These are phyloP conservation scores for Yarrowia sp. DNA, from an alignment of 805 yeast genomes.

Conservation along the genomic window DNA sequence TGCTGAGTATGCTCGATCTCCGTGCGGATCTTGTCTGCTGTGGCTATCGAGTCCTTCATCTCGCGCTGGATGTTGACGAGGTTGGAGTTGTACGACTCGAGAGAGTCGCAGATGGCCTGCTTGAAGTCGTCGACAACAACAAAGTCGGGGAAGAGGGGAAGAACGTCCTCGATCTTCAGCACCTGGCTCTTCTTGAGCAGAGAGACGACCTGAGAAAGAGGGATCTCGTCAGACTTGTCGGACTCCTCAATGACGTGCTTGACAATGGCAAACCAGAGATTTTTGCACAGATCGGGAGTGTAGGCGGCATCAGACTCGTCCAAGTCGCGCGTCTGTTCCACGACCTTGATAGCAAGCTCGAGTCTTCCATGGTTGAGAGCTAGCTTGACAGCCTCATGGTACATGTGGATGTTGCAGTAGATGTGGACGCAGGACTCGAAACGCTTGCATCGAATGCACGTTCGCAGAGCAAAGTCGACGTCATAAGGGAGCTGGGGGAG, in stretches of 20 bases:
- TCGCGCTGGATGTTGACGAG: constrained; percentile 58
- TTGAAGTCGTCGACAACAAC: constrained; percentile 78
- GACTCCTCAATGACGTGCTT: constrained; percentile 43
- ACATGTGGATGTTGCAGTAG: constrained; percentile 64
- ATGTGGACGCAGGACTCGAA: constrained; percentile 68
- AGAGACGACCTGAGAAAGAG: constrained; percentile 28
- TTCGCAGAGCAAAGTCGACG: constrained; percentile 67
- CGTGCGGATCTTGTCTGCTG: constrained; percentile 55
- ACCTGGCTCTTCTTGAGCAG: constrained; percentile 37
- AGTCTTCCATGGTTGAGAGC: constrained; percentile 62
- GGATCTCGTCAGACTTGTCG: constrained; percentile 39
- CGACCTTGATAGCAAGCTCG: constrained; percentile 58
- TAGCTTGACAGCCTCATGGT: constrained; percentile 75
- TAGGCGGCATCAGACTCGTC: constrained; percentile 42
- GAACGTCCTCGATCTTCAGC: constrained; percentile 68
- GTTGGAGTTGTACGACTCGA: constrained; percentile 63
- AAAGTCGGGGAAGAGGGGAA: constrained; percentile 83
- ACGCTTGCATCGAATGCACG: constrained; percentile 61
- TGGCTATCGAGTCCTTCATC: constrained; percentile 68
- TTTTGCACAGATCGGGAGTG: constrained; percentile 20
- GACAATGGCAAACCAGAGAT: constrained; percentile 63
- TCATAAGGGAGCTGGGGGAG: constrained; percentile 47
- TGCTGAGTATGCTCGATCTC: constrained; percentile 47
- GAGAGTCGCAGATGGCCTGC: constrained; percentile 75
- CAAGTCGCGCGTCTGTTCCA: constrained; percentile 47